Percentiles rank a stretch among this genome's conserved stretches.
phyloP scores from a whole-genome alignment of 2,329 filamentous ascomycete species.

The Trichoderma sp. region DNA sequence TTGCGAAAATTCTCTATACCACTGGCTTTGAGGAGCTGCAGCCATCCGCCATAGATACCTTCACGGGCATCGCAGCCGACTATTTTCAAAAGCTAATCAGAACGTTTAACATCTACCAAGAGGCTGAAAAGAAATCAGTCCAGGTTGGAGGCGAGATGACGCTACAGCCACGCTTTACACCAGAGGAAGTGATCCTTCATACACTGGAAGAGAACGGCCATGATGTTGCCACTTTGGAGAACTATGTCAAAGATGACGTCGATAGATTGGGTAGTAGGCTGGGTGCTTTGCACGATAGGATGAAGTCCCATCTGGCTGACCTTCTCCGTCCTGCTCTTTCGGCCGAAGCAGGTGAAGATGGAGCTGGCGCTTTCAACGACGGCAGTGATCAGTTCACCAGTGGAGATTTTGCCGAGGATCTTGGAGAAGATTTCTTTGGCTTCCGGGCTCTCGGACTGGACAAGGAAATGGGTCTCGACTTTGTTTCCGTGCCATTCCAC shows the following conservation, averaged over 20 bases:
- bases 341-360: slow-evolving; percentile 73
- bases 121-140: slow-evolving; percentile 73
- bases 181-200: slow-evolving; percentile 86
- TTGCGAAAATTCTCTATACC: slow-evolving; percentile 94
- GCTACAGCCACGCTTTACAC: slow-evolving; percentile 68
- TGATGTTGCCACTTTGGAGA: slow-evolving; percentile 77
- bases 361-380: slow-evolving; percentile 89
- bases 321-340: slow-evolving; percentile 85
- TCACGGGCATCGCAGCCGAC: slow-evolving; percentile 85
- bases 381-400: slow-evolving; percentile 96
- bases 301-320: slow-evolving; percentile 92
- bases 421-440: slow-evolving; percentile 98
- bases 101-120: slow-evolving; percentile 79
- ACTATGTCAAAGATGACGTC: slow-evolving; percentile 91
- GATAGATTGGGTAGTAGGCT: slow-evolving; percentile 81
- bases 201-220: slow-evolving; percentile 81
- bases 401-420: slow-evolving; percentile 95
- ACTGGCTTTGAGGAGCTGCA: slow-evolving; percentile 97
- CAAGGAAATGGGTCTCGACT: slow-evolving; percentile 83
- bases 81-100: slow-evolving; percentile 84
- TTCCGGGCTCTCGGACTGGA: slow-evolving; percentile 95
- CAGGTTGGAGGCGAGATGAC: slow-evolving; percentile 30
- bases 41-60: slow-evolving; percentile 85
- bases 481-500: slow-evolving; percentile 89
- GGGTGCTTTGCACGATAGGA: slow-evolving; percentile 83